These are phyloP conservation scores for Dillenia suffruticosa DNA, from an alignment of 164 flowering plant species.

Conservation along the genomic window DNA sequence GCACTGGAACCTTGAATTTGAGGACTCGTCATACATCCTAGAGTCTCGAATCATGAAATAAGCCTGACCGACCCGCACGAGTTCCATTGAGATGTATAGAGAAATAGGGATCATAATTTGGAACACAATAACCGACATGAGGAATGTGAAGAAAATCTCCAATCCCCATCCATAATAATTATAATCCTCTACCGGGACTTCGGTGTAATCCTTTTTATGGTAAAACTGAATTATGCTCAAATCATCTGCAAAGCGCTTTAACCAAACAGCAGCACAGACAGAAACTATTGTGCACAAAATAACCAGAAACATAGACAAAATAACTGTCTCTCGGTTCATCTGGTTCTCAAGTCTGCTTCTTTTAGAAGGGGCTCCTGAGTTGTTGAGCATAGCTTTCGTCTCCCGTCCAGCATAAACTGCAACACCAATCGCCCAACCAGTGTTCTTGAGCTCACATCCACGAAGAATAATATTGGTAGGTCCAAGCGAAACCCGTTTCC, in stretches of 20 bases:
- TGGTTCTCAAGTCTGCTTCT: conserved; percentile 82
- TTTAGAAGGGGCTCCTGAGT: conserved; percentile 94
- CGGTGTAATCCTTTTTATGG: conserved; percentile 54
- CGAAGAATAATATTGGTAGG: conserved; percentile 90
- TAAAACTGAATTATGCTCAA: conserved; percentile 55
- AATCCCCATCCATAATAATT: conserved; percentile 73
- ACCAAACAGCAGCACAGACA: conserved; percentile 69
- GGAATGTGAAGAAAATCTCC: conserved; percentile 81
- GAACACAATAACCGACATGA: conserved; percentile 92
- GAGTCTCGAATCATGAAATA: conserved; percentile 85
- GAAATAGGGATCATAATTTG: conserved; percentile 98
- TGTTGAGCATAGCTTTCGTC: conserved; percentile 97
- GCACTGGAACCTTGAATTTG: conserved; percentile 87
- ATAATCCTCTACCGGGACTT: conserved; percentile 29
- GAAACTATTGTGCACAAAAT: conserved; percentile 63
- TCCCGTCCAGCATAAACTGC: conserved; percentile 86
- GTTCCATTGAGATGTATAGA: conserved; percentile 97
- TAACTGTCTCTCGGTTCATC: conserved; percentile 84
- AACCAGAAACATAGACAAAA: conserved; percentile 70
- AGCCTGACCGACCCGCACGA: conserved; percentile 95
- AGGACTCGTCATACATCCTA: conserved; percentile 58
- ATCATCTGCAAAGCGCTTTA: conserved; percentile 60
- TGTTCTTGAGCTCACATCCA: conserved; percentile 95
- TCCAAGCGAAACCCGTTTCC: conserved; percentile 79
- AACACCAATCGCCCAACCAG: conserved; percentile 83